Evolutionary conservation across 495 filamentous ascomycete genomes (phyloP).

Genomic region (Lophium mytilinum): DNA sequence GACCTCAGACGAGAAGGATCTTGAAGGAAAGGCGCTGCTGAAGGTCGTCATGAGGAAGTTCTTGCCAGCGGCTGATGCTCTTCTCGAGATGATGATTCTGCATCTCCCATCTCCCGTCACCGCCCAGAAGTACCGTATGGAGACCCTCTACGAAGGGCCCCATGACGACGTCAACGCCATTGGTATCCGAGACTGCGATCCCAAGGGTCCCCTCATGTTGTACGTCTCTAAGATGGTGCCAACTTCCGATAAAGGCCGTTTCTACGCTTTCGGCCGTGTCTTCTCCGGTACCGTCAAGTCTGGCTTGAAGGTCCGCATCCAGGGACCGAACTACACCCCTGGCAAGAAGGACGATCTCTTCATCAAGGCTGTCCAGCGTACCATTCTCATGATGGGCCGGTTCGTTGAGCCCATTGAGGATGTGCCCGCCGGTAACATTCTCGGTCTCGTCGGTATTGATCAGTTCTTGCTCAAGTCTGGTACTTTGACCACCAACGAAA

Average conservation of each 20-base stretch:
- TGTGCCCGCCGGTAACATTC: conserved; percentile 98
- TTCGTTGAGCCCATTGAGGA: conserved; percentile 99
- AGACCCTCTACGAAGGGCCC: conserved; percentile 98
- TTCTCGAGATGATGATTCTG: conserved; percentile 99
- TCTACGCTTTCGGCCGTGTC: conserved; percentile 99
- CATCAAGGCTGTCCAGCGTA: conserved; percentile 99
- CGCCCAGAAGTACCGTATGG: conserved; percentile 95
- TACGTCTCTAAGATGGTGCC: conserved; percentile 99
- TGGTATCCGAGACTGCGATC: conserved; percentile 95
- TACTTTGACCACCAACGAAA: conserved; percentile 94
- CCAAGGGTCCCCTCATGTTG: conserved; percentile 97
- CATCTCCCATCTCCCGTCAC: conserved; percentile 94
- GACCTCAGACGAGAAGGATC: conserved; percentile 72
- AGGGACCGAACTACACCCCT: conserved; percentile 96
- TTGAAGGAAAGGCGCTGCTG: conserved; percentile 93
- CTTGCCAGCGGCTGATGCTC: conserved; percentile 93
- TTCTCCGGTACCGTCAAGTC: conserved; percentile 96
- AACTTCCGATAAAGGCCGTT: conserved; percentile 98
- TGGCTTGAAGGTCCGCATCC: conserved; percentile 99
- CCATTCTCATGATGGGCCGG: conserved; percentile 99
- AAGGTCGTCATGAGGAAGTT: conserved; percentile 99
- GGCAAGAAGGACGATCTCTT: conserved; percentile 98
- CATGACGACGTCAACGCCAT: conserved; percentile 83
- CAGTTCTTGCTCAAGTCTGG: conserved; percentile 99
- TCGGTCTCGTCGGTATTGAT: conserved; percentile 97